Evolutionary conservation across 257 asterid genomes (phyloP).

Genomic region (Solanum pennellii): DNA sequence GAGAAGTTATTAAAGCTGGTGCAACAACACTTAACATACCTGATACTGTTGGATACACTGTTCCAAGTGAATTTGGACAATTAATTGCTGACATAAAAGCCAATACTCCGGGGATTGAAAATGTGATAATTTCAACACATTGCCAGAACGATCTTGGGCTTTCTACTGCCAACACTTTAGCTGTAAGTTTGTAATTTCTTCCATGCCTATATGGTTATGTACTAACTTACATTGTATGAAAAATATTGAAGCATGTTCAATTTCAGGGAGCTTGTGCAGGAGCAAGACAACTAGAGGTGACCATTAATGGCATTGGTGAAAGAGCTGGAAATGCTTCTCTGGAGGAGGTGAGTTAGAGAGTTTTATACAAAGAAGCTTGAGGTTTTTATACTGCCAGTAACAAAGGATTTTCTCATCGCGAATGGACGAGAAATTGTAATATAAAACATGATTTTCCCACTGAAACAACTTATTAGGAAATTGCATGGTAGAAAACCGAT

Average conservation of each 20-base stretch:
- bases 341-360: slow-evolving; percentile 61
- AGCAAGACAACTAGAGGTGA: slow-evolving; percentile 93
- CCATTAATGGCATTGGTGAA: slow-evolving; percentile 96
- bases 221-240: neutral
- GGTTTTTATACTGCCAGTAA: neutral
- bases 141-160: slow-evolving; percentile 98
- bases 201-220: neutral
- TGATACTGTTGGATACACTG: slow-evolving; percentile 80
- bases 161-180: slow-evolving; percentile 78
- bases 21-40: slow-evolving; percentile 97
- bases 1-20: slow-evolving; percentile 87
- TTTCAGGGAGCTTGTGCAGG: slow-evolving; percentile 86
- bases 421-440: neutral
- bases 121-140: slow-evolving; percentile 84
- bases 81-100: slow-evolving; percentile 77
- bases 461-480: neutral
- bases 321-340: slow-evolving; percentile 98
- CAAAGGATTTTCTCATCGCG: neutral
- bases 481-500: neutral
- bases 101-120: slow-evolving; percentile 77
- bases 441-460: neutral
- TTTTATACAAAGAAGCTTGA: neutral
- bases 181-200: slow-evolving; percentile 26
- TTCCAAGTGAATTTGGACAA: slow-evolving; percentile 73
- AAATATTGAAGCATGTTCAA: slow-evolving; percentile 2